Conservation (phyloP, 805 yeast genomes). For the Candida maris region DNA sequence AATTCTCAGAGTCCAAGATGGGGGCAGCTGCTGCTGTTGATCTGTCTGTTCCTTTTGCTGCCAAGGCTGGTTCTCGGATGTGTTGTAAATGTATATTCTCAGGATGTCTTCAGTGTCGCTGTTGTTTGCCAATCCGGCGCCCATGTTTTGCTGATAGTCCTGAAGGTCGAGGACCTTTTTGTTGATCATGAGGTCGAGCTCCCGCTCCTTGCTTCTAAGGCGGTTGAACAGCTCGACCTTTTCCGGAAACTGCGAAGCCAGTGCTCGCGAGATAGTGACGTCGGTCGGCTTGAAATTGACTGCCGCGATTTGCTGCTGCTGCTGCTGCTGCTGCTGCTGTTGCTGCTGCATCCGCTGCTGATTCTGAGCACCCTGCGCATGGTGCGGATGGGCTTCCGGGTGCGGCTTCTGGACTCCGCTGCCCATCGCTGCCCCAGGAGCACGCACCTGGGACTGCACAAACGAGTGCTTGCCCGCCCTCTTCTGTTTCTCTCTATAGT, state of each 20-base stretch:
- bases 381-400: slow-evolving; percentile 14
- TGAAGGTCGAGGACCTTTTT: slow-evolving; percentile 84
- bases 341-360: not conserved
- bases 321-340: slow-evolving; percentile 9
- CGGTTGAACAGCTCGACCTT: slow-evolving; percentile 67
- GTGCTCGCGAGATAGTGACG: slow-evolving; percentile 28
- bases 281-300: slow-evolving; percentile 36
- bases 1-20: slow-evolving; percentile 80
- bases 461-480: slow-evolving; percentile 13
- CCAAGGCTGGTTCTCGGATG: slow-evolving; percentile 89
- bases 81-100: slow-evolving; percentile 79
- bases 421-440: slow-evolving; percentile 11
- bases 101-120: slow-evolving; percentile 54
- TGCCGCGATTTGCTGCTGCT: slow-evolving; percentile 21
- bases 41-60: slow-evolving; percentile 34
- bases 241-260: slow-evolving; percentile 32
- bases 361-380: slow-evolving; percentile 3
- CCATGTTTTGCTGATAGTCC: slow-evolving; percentile 52
- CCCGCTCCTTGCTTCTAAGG: slow-evolving; percentile 75
- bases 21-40: slow-evolving; percentile 24
- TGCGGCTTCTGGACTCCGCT: slow-evolving; percentile 13
- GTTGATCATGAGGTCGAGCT: slow-evolving; percentile 74
- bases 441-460: slow-evolving; percentile 13
- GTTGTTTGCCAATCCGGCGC: slow-evolving; percentile 38
- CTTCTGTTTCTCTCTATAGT: slow-evolving; percentile 21